phyloP scores from a whole-genome alignment of 2,329 filamentous ascomycete genomes.

The Venturia carpophila region DNA sequence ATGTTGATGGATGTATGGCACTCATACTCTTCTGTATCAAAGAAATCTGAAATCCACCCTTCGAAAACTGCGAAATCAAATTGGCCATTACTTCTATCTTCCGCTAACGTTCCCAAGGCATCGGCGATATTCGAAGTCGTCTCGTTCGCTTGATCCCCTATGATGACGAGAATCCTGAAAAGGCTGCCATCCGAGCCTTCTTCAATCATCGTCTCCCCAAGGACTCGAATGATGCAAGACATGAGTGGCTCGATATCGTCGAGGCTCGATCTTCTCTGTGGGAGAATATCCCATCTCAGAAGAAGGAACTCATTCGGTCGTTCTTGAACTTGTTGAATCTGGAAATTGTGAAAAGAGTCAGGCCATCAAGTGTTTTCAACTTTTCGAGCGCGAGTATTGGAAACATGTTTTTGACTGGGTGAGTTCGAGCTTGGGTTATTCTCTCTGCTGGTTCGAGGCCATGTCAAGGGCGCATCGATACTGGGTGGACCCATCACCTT shows the following conservation, averaged over 20 bases:
- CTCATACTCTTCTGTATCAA: background rate
- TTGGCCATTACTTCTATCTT: background rate
- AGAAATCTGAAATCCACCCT: background rate
- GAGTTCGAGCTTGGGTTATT: constrained; percentile 38
- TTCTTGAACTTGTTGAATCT: constrained; percentile 44
- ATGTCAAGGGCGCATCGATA: no score
- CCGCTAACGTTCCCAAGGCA: constrained; percentile 30
- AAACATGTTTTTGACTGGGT: constrained; percentile 44
- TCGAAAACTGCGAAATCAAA: background rate
- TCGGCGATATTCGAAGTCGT: constrained; percentile 71
- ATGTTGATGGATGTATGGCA: background rate
- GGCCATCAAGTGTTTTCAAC: constrained; percentile 42
- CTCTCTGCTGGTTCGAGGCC: constrained; percentile 29
- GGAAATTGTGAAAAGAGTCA: constrained; percentile 41
- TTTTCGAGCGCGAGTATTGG: constrained; percentile 45
- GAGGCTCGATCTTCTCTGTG: constrained; percentile 74
- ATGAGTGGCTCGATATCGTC: constrained; percentile 83
- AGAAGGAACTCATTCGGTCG: constrained; percentile 45
- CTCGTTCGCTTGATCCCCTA: constrained; percentile 84
- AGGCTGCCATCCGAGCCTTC: constrained; percentile 66
- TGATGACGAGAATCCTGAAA: constrained; percentile 50
- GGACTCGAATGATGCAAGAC: constrained; percentile 52
- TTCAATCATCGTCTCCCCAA: constrained; percentile 80
- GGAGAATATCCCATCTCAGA: constrained; percentile 44
- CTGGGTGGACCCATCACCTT: no score